phyloP scores from a whole-genome alignment of 306 rosid genomes.

The Lathyrus sativus region DNA sequence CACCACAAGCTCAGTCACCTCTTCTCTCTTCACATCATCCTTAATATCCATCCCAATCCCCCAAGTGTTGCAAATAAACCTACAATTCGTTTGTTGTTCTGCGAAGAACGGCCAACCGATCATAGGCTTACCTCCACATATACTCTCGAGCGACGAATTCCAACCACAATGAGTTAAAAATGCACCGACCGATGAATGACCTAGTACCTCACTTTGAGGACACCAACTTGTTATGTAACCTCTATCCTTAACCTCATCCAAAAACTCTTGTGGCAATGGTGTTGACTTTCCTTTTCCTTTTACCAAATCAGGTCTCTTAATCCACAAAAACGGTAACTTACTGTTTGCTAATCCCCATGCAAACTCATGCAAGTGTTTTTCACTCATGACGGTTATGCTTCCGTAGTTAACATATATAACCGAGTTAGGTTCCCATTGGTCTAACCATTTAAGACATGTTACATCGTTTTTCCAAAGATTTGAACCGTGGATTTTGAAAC shows the following conservation, averaged over 20 bases:
- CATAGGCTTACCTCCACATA: conserved; percentile 18
- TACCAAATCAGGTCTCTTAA: conserved; percentile 23
- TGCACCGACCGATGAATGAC: conserved; percentile 8
- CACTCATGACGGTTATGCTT: background rate
- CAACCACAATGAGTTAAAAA: conserved; percentile 24
- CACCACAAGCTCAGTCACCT: conserved; percentile 4
- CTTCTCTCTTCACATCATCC: conserved; percentile 23
- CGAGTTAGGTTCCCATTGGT: conserved; percentile 13
- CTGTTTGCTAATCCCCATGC: conserved; percentile 27
- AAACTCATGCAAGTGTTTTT: background rate
- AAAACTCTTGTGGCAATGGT: conserved; percentile 2
- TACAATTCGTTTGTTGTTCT: conserved; percentile 25
- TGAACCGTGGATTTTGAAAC: background rate
- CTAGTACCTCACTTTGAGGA: background rate
- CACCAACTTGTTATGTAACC: conserved; percentile 24
- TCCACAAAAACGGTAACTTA: conserved; percentile 24
- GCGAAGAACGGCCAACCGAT: conserved; percentile 33
- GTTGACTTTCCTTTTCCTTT: background rate
- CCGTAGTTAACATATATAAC: conserved; percentile 25
- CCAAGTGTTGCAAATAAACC: conserved; percentile 22
- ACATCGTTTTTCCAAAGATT: conserved; percentile 20
- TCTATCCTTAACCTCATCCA: conserved; percentile 27
- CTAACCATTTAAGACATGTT: conserved; percentile 1
- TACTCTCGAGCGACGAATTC: conserved; percentile 8
- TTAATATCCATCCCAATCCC: conserved; percentile 17